Evolutionary conservation across 257 asterid genomes (phyloP).

Genomic region (Salvia rosmarinus): DNA sequence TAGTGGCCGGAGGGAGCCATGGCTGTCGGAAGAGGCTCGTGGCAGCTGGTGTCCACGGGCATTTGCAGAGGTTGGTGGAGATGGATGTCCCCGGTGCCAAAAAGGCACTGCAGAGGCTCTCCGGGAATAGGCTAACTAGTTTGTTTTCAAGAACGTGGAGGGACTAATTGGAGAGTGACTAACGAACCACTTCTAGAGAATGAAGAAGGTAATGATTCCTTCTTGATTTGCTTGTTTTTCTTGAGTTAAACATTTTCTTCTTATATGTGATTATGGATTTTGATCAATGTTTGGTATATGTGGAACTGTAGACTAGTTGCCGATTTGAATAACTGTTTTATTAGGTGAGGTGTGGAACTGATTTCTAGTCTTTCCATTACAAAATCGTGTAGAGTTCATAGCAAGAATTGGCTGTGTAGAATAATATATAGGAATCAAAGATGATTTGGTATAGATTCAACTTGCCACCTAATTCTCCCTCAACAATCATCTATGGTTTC

Average conservation of each 20-base stretch:
- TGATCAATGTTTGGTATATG: conserved; percentile 18
- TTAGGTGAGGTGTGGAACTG: conserved; percentile 25
- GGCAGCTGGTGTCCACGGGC: conserved; percentile 68
- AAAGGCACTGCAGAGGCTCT: conserved; percentile 88
- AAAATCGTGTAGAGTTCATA: conserved; percentile 19
- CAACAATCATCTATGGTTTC: conserved; percentile 4
- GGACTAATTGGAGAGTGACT: conserved; percentile 73
- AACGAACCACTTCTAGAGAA: conserved; percentile 41
- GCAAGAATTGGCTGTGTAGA: conserved; percentile 26
- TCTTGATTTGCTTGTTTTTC: conserved; percentile 17
- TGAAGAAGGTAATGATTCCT: conserved; percentile 48
- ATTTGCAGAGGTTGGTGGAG: conserved; percentile 75
- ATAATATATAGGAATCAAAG: not conserved
- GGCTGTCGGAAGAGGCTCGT: conserved; percentile 81
- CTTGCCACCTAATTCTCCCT: conserved; percentile 28
- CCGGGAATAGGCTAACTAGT: conserved; percentile 77
- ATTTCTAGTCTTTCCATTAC: not conserved
- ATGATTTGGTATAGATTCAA: not conserved
- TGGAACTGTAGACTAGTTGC: conserved; percentile 19
- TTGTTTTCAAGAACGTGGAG: conserved; percentile 78
- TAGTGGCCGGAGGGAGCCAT: conserved; percentile 87
- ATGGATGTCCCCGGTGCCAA: conserved; percentile 79
- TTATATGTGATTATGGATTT: not conserved
- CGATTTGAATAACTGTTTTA: conserved; percentile 27
- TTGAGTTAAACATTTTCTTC: not conserved